Percentiles rank a stretch among this genome's conserved stretches.
Conservation (phyloP, 371 early-diverging fungal genomes). For the Nematocida sp. region DNA sequence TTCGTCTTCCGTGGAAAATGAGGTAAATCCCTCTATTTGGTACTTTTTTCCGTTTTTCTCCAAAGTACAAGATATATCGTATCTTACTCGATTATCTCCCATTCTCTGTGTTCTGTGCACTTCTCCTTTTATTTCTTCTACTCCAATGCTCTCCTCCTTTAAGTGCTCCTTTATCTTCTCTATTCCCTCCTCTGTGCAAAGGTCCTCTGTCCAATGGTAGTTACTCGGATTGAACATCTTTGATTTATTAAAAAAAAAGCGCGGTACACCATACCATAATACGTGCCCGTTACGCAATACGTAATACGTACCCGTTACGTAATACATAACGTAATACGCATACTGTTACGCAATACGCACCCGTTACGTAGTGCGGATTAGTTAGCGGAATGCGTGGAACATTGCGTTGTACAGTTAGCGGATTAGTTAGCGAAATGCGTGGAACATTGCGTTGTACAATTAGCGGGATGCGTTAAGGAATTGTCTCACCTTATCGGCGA, state of each 20-base stretch:
- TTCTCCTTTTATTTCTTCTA: neutral
- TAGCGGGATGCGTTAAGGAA: no score
- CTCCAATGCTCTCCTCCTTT: neutral
- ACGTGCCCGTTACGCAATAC: no score
- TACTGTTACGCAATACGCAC: no score
- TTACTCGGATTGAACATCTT: slow-evolving; percentile 48
- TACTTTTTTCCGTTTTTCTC: neutral
- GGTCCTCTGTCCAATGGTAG: slow-evolving; percentile 55
- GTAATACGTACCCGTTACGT: no score
- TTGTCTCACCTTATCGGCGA: slow-evolving; percentile 48
- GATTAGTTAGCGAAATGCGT: no score
- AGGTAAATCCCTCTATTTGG: neutral
- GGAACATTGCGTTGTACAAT: no score
- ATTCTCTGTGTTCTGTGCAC: slow-evolving; percentile 37
- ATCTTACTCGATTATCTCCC: neutral
- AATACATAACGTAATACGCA: no score
- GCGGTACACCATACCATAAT: neutral
- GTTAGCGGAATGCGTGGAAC: no score
- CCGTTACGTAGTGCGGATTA: no score
- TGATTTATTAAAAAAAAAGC: slow-evolving; percentile 18
- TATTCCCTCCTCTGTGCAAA: slow-evolving; percentile 25
- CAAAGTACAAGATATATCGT: slow-evolving; percentile 6
- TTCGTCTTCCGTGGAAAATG: slow-evolving; percentile 6
- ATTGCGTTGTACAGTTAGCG: no score
- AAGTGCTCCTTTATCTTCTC: neutral